phyloP scores from a whole-genome alignment of 2,329 filamentous ascomycete genomes.

The Colletotrichum kahawae region DNA sequence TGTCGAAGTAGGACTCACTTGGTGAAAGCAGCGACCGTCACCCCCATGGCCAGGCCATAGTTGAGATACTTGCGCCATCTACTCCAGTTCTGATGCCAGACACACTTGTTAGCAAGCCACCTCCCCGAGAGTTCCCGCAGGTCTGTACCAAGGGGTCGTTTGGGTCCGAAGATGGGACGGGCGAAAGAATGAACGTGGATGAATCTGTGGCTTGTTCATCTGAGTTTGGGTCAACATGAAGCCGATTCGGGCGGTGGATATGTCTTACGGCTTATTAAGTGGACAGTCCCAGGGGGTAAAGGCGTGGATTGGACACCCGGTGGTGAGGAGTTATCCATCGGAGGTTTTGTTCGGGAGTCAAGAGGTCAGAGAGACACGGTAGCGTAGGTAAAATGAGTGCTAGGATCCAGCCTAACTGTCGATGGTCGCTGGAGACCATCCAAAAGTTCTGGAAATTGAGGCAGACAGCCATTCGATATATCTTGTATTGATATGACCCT shows the following conservation, averaged over 20 bases:
- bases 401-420: neutral
- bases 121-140: neutral
- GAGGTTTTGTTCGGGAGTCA: neutral
- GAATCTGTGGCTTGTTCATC: neutral
- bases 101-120: neutral
- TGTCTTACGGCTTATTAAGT: neutral
- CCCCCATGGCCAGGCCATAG: conserved; percentile 29
- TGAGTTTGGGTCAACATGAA: neutral
- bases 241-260: neutral
- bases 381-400: no score
- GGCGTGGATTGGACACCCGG: neutral
- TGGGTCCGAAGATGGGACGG: conserved; percentile 26
- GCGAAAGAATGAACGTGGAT: conserved; percentile 6
- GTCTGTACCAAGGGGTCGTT: conserved; percentile 35
- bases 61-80: conserved; percentile 34
- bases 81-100: conserved; percentile 31
- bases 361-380: neutral
- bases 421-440: neutral
- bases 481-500: neutral
- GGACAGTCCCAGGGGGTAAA: conserved; percentile 13
- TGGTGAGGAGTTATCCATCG: neutral
- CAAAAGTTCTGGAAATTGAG: neutral
- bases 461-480: neutral
- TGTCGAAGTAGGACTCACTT: conserved; percentile 8
- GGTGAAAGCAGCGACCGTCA: conserved; percentile 33